Percentiles rank a stretch among this genome's conserved stretches.
Evolutionary conservation across 139 green algal species (phyloP).

Genomic region (Chlorella sp.): DNA sequence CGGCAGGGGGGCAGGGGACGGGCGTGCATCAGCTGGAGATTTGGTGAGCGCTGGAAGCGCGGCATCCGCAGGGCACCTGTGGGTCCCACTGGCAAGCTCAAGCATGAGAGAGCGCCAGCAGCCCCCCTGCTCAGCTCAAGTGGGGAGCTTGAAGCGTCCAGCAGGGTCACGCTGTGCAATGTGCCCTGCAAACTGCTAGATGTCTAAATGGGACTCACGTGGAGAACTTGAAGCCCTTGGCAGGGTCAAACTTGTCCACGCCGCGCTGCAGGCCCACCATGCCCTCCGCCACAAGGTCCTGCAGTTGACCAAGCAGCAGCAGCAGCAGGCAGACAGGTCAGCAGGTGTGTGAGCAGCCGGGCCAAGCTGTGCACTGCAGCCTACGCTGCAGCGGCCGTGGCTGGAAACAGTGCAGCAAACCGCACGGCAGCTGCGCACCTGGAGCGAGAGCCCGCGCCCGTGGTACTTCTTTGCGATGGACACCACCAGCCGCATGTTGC

Average conservation of each 20-base stretch:
- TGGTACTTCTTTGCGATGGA: slow-evolving; percentile 90
- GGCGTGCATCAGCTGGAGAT: no score
- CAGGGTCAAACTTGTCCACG: slow-evolving; percentile 93
- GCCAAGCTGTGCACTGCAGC: no score
- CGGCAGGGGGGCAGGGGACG: no score
- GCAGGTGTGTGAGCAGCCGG: background rate
- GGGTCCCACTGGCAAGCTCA: no score
- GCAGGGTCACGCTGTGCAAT: slow-evolving; percentile 93
- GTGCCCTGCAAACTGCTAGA: no score
- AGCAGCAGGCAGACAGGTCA: background rate
- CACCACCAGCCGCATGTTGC: slow-evolving; percentile 96
- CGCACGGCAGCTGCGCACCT: slow-evolving; percentile 6
- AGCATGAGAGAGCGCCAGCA: no score
- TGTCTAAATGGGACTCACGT: slow-evolving; percentile 71
- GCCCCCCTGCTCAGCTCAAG: slow-evolving; percentile 23
- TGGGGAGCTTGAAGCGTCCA: slow-evolving; percentile 96
- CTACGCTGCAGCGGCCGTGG: background rate
- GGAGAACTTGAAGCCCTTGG: slow-evolving; percentile 94
- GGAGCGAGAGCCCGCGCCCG: slow-evolving; percentile 66
- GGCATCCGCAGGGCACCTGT: no score
- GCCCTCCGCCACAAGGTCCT: slow-evolving; percentile 88
- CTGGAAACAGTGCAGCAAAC: background rate
- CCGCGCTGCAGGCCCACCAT: slow-evolving; percentile 81
- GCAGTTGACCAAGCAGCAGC: slow-evolving; percentile 20
- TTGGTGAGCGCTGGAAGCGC: no score